phyloP scores from a whole-genome alignment of 495 filamentous ascomycete species.

The Aspergillus saccharolyticus region DNA sequence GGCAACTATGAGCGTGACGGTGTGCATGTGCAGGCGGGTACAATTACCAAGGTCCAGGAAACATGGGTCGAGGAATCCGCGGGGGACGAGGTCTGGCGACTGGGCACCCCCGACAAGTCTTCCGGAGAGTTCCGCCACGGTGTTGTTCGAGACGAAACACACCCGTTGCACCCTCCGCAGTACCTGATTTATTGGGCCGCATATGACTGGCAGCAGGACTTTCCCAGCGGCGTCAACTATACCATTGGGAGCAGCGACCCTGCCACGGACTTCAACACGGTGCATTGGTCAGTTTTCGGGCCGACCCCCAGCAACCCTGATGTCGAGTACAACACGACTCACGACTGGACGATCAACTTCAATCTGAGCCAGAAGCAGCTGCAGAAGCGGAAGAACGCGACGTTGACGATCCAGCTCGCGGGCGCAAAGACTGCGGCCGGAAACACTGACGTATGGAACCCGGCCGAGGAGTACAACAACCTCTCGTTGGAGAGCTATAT shows the following conservation, averaged over 20 bases:
- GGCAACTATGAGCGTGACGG: constrained; percentile 46
- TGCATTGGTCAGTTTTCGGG: constrained; percentile 53
- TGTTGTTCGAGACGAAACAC: constrained; percentile 33
- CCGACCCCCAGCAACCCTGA: constrained; percentile 35
- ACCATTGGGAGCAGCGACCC: constrained; percentile 44
- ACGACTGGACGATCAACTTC: constrained; percentile 52
- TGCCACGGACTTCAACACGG: constrained; percentile 45
- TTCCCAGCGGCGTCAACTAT: constrained; percentile 47
- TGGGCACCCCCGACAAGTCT: constrained; percentile 52
- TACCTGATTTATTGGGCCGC: constrained; percentile 52
- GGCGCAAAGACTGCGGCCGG: constrained; percentile 53
- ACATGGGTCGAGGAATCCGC: constrained; percentile 46
- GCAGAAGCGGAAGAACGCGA: constrained; percentile 28
- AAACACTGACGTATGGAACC: constrained; percentile 51
- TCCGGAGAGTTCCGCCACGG: constrained; percentile 52
- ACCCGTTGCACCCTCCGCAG: constrained; percentile 44
- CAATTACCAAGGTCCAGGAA: constrained; percentile 24
- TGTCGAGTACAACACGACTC: constrained; percentile 34
- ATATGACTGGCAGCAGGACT: constrained; percentile 51
- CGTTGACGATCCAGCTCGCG: constrained; percentile 52
- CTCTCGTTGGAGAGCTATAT: constrained; percentile 33
- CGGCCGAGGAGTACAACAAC: constrained; percentile 41
- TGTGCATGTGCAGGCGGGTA: constrained; percentile 32
- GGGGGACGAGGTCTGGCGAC: constrained; percentile 50
- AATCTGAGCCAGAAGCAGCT: constrained; percentile 30